Conservation (phyloP, 164 flowering plant genomes). For the Sextonia rubra region DNA sequence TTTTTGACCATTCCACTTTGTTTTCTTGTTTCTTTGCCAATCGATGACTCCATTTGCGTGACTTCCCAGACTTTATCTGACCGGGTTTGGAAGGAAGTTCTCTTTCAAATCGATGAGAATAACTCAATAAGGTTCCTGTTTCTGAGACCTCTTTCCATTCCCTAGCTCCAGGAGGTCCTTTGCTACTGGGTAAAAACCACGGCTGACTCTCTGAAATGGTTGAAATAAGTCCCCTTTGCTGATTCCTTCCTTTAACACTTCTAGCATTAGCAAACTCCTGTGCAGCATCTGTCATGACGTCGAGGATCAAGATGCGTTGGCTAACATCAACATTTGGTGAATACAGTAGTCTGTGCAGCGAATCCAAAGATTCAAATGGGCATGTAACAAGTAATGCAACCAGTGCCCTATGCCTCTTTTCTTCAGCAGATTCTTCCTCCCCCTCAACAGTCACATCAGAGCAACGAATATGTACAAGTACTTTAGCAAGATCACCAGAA, state of each 20-base stretch:
- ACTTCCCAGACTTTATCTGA: constrained; percentile 63
- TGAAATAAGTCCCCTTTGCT: constrained; percentile 44
- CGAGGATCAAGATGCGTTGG: constrained; percentile 87
- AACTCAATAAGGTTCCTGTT: constrained; percentile 53
- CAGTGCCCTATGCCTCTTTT: constrained; percentile 78
- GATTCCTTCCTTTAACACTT: constrained; percentile 33
- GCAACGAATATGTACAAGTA: constrained; percentile 85
- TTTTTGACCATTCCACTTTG: constrained; percentile 52
- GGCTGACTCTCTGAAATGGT: constrained; percentile 58
- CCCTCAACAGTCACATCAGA: constrained; percentile 82
- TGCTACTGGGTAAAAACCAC: constrained; percentile 74
- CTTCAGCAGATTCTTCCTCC: constrained; percentile 93
- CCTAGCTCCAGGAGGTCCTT: constrained; percentile 76
- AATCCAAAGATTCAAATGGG: constrained; percentile 71
- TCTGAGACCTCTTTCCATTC: constrained; percentile 78
- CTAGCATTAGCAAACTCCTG: constrained; percentile 69
- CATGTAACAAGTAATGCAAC: constrained; percentile 65
- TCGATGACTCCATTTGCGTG: constrained; percentile 72
- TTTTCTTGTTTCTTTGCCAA: constrained; percentile 33
- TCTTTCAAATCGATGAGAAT: constrained; percentile 75
- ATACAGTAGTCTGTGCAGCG: constrained; percentile 62
- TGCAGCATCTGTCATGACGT: constrained; percentile 92
- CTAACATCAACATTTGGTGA: constrained; percentile 88
- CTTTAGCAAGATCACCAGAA: constrained; percentile 70
- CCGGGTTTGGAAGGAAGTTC: constrained; percentile 63